Percentiles rank a stretch among this genome's conserved stretches.
Evolutionary conservation across 768 basidiomycete genomes (phyloP).

Genomic region (Cyathus striatus): DNA sequence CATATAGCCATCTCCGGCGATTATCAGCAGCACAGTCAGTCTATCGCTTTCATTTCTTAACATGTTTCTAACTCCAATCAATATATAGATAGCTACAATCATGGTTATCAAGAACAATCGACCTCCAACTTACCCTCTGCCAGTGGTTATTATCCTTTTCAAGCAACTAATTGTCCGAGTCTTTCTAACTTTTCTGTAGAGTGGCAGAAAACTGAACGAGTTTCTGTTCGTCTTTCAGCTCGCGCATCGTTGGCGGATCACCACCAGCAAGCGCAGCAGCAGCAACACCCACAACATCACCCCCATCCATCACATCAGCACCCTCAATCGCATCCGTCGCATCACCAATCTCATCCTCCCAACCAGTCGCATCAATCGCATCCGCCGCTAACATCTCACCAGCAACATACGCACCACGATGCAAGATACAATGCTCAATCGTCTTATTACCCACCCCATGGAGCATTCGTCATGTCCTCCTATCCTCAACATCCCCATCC

Average conservation of each 20-base stretch:
- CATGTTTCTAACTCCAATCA: conserved; percentile 20
- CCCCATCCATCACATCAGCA: too few species aligned
- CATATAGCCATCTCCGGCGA: conserved; percentile 36
- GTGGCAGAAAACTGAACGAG: conserved; percentile 50
- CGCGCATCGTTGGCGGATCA: conserved; percentile 33
- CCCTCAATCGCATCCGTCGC: too few species aligned
- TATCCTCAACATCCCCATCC: too few species aligned
- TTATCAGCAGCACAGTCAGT: conserved; percentile 31
- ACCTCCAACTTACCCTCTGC: conserved; percentile 16
- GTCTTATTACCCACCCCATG: conserved; percentile 2
- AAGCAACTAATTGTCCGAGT: conserved; percentile 6
- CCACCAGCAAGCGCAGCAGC: conserved; percentile 14
- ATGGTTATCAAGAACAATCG: conserved; percentile 26
- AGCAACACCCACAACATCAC: too few species aligned
- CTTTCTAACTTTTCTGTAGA: conserved; percentile 23
- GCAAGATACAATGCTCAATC: conserved; percentile 26
- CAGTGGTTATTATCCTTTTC: conserved; percentile 22
- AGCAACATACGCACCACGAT: too few species aligned
- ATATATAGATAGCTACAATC: conserved; percentile 11
- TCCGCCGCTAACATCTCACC: too few species aligned
- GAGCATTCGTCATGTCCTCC: neutral
- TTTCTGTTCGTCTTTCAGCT: conserved; percentile 54
- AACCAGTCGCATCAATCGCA: too few species aligned
- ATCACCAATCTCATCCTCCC: too few species aligned
- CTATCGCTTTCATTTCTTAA: neutral